Percentiles rank a stretch among this genome's conserved stretches.
Conservation (phyloP, 2,329 filamentous ascomycete species). For the Corniculantispora saksenae region DNA sequence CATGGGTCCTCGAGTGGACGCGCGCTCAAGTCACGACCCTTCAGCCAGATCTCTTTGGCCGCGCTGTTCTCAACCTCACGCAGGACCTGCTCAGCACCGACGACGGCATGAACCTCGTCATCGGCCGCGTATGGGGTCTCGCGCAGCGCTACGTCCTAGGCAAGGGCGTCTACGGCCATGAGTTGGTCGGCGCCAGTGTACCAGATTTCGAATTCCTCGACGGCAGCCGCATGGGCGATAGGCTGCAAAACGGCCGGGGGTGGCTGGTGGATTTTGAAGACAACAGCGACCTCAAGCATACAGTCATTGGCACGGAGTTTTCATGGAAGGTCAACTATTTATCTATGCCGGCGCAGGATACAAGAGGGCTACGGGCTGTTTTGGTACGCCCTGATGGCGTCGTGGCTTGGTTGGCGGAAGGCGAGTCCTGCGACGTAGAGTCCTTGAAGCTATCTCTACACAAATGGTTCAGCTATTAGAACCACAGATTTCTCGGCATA, state of each 20-base stretch:
- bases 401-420: constrained; percentile 33
- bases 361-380: constrained; percentile 28
- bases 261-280: constrained; percentile 31
- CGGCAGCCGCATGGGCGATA: constrained; percentile 31
- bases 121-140: constrained; percentile 37
- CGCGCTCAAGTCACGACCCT: constrained; percentile 37
- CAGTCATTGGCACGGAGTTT: constrained; percentile 14
- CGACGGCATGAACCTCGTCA: constrained; percentile 32
- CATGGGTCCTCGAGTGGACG: constrained; percentile 37
- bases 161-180: constrained; percentile 25
- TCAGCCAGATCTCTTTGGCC: constrained; percentile 28
- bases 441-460: constrained; percentile 15
- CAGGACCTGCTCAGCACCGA: constrained; percentile 31
- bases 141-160: constrained; percentile 33
- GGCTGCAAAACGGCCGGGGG: constrained; percentile 30
- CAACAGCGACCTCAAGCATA: constrained; percentile 19
- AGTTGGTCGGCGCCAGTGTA: constrained; percentile 36
- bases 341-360: constrained; percentile 23
- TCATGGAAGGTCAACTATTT: constrained; percentile 27
- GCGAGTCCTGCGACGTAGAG: constrained; percentile 21
- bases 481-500: not conserved
- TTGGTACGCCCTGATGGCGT: constrained; percentile 35
- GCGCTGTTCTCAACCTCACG: constrained; percentile 28
- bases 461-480: constrained; percentile 12
- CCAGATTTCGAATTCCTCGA: constrained; percentile 36